Evolutionary conservation across 139 green algal species (phyloP).

Genomic region (Tetratostichococcus sp.): DNA sequence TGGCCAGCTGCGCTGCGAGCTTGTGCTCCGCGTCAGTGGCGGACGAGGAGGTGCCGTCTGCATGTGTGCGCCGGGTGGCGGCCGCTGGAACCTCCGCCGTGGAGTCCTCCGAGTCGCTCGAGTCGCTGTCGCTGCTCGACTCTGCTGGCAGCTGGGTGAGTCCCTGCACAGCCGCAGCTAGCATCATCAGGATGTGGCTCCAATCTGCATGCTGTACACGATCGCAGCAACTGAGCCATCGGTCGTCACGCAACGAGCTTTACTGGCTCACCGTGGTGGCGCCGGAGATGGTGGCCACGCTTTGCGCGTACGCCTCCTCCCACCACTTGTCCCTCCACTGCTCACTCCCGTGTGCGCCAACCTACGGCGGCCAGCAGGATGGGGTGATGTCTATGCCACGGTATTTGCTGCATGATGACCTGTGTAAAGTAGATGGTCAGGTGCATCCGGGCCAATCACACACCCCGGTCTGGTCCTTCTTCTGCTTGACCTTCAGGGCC

Average conservation of each 20-base stretch:
- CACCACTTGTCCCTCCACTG: conserved; percentile 73
- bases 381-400: too few species aligned
- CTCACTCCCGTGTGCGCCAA: conserved; percentile 49
- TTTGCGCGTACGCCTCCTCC: conserved; percentile 63
- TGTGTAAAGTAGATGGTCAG: too few species aligned
- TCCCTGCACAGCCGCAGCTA: too few species aligned
- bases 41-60: conserved; percentile 56
- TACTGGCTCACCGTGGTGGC: background rate
- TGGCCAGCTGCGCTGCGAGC: conserved; percentile 56
- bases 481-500: conserved; percentile 77
- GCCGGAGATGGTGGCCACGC: background rate
- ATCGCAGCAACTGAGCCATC: too few species aligned
- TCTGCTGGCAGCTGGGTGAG: background rate
- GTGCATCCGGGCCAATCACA: too few species aligned
- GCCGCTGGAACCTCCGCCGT: conserved; percentile 14
- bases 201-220: too few species aligned
- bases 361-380: too few species aligned
- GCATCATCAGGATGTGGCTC: too few species aligned
- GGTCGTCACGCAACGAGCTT: too few species aligned
- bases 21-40: conserved; percentile 54
- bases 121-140: background rate
- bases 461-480: conserved; percentile 77
- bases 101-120: conserved; percentile 15
- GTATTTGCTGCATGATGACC: background rate
- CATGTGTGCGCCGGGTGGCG: conserved; percentile 26